phyloP scores from a whole-genome alignment of 441 rosid species.

The Euphorbia celastroides region DNA sequence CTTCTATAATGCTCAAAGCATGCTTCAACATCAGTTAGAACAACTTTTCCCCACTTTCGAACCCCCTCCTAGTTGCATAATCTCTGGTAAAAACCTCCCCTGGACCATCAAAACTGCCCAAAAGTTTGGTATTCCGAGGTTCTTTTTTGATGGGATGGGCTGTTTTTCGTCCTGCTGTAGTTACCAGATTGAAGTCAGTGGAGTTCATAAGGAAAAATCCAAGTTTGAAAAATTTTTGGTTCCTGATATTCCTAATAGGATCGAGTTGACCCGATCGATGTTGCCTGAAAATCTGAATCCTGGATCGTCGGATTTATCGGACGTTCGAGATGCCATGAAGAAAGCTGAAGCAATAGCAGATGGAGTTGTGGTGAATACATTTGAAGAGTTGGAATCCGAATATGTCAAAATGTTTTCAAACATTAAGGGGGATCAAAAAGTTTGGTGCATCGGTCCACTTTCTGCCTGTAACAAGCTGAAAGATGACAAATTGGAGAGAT shows the following conservation, averaged over 20 bases:
- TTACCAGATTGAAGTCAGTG: slow-evolving; percentile 18
- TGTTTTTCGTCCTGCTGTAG: slow-evolving; percentile 32
- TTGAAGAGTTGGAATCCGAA: slow-evolving; percentile 41
- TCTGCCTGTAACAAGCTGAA: slow-evolving; percentile 27
- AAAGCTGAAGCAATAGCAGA: slow-evolving; percentile 20
- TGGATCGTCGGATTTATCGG: slow-evolving; percentile 19
- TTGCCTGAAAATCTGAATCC: slow-evolving; percentile 20
- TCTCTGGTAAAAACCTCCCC: slow-evolving; percentile 34
- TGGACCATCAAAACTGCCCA: slow-evolving; percentile 32
- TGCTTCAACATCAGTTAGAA: slow-evolving; percentile 28
- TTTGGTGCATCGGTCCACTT: slow-evolving; percentile 48
- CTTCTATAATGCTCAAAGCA: slow-evolving; percentile 21
- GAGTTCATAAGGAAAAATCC: slow-evolving; percentile 13
- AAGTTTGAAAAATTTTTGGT: slow-evolving; percentile 34
- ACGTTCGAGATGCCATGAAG: slow-evolving; percentile 19
- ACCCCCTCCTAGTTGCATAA: slow-evolving; percentile 36
- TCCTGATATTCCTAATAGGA: slow-evolving; percentile 41
- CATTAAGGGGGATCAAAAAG: slow-evolving; percentile 20
- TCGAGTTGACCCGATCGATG: slow-evolving; percentile 36
- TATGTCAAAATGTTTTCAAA: slow-evolving; percentile 22
- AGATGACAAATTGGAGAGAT: slow-evolving; percentile 33
- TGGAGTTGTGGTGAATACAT: slow-evolving; percentile 35
- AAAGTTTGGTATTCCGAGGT: slow-evolving; percentile 36
- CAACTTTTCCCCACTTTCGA: slow-evolving; percentile 13
- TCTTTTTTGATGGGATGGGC: slow-evolving; percentile 31